Evolutionary conservation across 805 yeast genomes (phyloP).

Genomic region (Debaryomyces tyrocola): DNA sequence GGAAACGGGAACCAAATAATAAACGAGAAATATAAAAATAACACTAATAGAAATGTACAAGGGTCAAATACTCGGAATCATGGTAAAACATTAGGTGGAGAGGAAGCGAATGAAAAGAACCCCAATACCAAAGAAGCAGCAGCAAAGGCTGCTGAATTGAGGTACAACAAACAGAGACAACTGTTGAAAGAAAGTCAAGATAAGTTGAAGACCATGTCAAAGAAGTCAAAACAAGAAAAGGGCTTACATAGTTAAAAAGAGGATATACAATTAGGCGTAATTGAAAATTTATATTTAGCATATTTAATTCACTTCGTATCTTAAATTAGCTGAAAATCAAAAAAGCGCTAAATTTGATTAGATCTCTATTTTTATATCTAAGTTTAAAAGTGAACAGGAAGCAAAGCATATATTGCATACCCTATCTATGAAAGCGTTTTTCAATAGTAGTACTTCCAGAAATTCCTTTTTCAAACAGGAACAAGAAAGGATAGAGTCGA

Average conservation of each 20-base stretch:
- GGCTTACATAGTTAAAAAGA: constrained; percentile 16
- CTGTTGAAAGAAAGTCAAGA: constrained; percentile 25
- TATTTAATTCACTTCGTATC: too few species aligned
- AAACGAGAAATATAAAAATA: not conserved
- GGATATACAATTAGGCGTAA: too few species aligned
- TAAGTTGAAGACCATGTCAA: constrained; percentile 29
- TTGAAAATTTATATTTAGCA: too few species aligned
- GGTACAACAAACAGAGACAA: constrained; percentile 30
- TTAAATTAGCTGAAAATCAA: too few species aligned
- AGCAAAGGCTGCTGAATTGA: constrained; percentile 40
- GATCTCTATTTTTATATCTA: too few species aligned
- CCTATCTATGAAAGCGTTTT: not conserved
- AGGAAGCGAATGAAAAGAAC: constrained; percentile 1
- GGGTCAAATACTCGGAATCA: not conserved
- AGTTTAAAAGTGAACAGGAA: too few species aligned
- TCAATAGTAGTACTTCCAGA: constrained; percentile 1
- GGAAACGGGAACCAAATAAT: not conserved
- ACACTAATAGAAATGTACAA: not conserved
- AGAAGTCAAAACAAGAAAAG: constrained; percentile 32
- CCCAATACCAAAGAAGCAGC: constrained; percentile 28
- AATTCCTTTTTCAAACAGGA: constrained; percentile 29
- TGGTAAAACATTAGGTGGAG: constrained; percentile 18
- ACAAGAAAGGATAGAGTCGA: constrained; percentile 17
- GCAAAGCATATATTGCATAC: too few species aligned
- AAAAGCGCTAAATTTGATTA: too few species aligned